Evolutionary conservation across 192 early-diverging fungal species (phyloP), one percentile per base, ranked within the genome.

Genomic region (Coemansia sp.): DNA sequence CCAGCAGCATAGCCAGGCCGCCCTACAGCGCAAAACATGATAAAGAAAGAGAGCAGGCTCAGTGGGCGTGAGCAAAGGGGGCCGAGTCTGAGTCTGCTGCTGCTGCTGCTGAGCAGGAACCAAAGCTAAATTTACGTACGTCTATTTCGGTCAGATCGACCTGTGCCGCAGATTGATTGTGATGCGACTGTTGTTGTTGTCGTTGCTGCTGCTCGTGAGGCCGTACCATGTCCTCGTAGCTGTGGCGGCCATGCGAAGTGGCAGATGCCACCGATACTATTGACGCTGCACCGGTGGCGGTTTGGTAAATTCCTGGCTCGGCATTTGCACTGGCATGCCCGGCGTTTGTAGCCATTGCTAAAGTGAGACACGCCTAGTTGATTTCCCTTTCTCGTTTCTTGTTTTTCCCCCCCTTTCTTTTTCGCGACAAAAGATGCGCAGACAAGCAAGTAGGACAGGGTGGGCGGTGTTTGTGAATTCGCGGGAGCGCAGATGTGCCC

Each of bases 131-230:
- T 46, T 32, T 32, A 68, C 68, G 33, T 70, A 64, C 68, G 21
- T 78, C 69, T n/a, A 78, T 78, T 54, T 78, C 75, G 12, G 75
- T 78, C n/a, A 78, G 56, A 61, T 78, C 75, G 24, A 78, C 69
- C 40, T 78, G 75, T 18, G 59, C 53, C n/a, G 58, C 58, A 4
- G 50, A 10, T 15, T 52, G 53, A 17, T 17, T 48, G 8, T 55
- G 53, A 19, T 58, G 63, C 19, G 55, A 54, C 22, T 56, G 48
- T 17, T 21, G 59, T 15, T 56, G 41, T 11, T 56, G 53, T n/a
- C 29, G 53, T 4, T 53, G 52, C 5, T 39, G 58, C 7, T 63
- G 68, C 22, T 63, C 62, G 33, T 44, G 38, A 36, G 48, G 56
- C 19, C 24, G 14, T 14, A 12, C 22, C 14, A 24, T 27, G 24